Percentiles rank a stretch among this genome's conserved stretches.
Conservation (phyloP, 1,284 basidiomycete genomes). For the Moesziomyces globuligerus region DNA sequence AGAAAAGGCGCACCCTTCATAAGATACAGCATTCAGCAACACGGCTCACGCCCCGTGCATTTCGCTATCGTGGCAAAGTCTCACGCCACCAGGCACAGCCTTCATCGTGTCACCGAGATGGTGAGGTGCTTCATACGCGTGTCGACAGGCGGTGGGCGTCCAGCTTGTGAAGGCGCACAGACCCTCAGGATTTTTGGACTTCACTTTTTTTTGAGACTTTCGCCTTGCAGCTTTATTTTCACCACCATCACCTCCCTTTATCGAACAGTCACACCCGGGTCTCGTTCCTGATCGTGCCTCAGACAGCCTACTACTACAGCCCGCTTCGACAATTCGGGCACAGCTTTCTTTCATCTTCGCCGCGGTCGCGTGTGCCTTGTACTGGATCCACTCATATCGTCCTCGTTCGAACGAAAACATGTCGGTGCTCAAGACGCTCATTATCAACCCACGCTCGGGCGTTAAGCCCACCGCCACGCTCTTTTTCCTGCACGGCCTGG, state of each 20-base stretch:
- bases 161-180: slow-evolving; percentile 3
- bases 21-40: no score
- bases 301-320: neutral
- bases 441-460: slow-evolving; percentile 59
- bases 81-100: neutral
- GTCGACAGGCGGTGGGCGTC: slow-evolving; percentile 1
- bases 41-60: no score
- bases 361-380: slow-evolving; percentile 7
- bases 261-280: no score
- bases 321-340: slow-evolving; percentile 7
- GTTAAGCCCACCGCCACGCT: slow-evolving; percentile 61
- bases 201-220: neutral
- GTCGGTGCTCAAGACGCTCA: slow-evolving; percentile 61
- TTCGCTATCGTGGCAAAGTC: no score
- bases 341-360: slow-evolving; percentile 1
- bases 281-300: neutral
- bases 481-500: slow-evolving; percentile 65
- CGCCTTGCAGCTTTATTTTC: neutral
- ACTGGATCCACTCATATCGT: neutral
- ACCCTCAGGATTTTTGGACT: neutral
- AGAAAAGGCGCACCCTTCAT: no score
- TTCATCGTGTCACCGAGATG: neutral
- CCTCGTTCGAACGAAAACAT: slow-evolving; percentile 15
- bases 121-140: slow-evolving; percentile 6
- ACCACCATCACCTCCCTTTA: neutral